A percentile compares a stretch with the other conserved stretches of the same genome.
phyloP scores from a whole-genome alignment of 176 grass and related monocot species.

The Aegilops bicornis region DNA sequence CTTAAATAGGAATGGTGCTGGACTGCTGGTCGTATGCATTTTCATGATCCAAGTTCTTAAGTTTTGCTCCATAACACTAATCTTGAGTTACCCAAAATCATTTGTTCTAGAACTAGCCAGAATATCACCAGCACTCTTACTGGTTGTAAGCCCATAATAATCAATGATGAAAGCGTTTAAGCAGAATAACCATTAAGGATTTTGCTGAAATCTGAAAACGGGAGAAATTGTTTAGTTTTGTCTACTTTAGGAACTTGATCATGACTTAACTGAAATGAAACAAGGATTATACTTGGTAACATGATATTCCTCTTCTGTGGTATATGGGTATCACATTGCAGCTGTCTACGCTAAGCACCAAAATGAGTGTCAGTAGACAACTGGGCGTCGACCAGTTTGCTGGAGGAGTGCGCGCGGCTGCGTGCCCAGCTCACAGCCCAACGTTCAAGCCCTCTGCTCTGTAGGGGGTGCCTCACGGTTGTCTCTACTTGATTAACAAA shows the following conservation, averaged over 20 bases:
- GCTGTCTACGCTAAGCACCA: not conserved
- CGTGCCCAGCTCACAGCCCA: not conserved
- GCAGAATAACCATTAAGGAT: not conserved
- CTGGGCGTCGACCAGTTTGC: not conserved
- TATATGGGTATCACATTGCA: not conserved
- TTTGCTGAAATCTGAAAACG: conserved; percentile 18
- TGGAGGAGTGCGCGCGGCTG: not conserved
- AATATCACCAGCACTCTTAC: not conserved
- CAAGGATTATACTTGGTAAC: not conserved
- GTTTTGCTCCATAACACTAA: not conserved
- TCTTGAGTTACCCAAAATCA: not conserved
- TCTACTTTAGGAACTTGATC: conserved; percentile 2
- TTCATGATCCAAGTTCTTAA: not conserved
- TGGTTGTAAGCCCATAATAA: not conserved
- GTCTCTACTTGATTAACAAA: not conserved
- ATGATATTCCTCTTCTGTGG: not conserved
- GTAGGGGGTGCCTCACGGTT: not conserved
- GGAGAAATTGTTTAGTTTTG: not conserved
- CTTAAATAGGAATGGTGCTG: not conserved
- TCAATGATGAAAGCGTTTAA: conserved; percentile 18
- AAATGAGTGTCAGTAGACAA: not conserved
- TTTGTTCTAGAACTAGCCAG: not conserved
- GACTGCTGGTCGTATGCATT: conserved; percentile 5
- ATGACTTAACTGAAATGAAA: not conserved
- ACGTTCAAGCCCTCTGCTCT: not conserved